These are phyloP conservation scores for Tephrocybe sp. DNA, from an alignment of 768 basidiomycete species.

Conservation along the genomic window DNA sequence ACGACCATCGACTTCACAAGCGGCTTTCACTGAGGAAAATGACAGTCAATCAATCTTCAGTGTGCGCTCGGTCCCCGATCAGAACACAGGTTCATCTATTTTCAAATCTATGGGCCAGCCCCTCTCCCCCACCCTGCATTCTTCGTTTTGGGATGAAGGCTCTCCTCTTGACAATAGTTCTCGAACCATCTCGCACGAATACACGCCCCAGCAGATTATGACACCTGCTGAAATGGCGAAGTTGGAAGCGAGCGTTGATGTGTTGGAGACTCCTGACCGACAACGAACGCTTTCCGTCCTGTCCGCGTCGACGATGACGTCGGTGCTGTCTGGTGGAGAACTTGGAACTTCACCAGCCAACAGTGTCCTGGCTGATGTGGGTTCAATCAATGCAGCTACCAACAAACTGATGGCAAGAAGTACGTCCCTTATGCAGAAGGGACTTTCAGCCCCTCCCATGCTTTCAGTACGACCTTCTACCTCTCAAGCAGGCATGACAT, in stretches of 20 bases:
- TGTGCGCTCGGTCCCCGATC: slow-evolving; percentile 44
- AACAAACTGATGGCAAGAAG: slow-evolving; percentile 18
- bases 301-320: slow-evolving; percentile 36
- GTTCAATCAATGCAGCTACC: slow-evolving; percentile 17
- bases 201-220: slow-evolving; percentile 65
- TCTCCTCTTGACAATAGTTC: slow-evolving; percentile 35
- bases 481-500: slow-evolving; percentile 28
- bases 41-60: slow-evolving; percentile 58
- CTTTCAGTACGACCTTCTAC: slow-evolving; percentile 33
- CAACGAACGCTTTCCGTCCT: slow-evolving; percentile 36
- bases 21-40: slow-evolving; percentile 40
- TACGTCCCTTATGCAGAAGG: slow-evolving; percentile 18
- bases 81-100: slow-evolving; percentile 19
- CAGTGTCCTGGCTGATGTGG: slow-evolving; percentile 26
- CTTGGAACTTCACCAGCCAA: slow-evolving; percentile 23
- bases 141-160: slow-evolving; percentile 53
- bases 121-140: slow-evolving; percentile 21
- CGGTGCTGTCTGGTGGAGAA: slow-evolving; percentile 30
- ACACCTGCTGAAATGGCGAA: slow-evolving; percentile 64
- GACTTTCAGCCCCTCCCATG: slow-evolving; percentile 16
- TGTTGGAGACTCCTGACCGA: slow-evolving; percentile 24
- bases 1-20: slow-evolving; percentile 52
- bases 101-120: slow-evolving; percentile 25
- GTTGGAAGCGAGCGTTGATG: slow-evolving; percentile 53
- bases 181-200: slow-evolving; percentile 36